Evolutionary conservation across 2,329 filamentous ascomycete species (phyloP).

Genomic region (Botryosphaeria dothidea): DNA sequence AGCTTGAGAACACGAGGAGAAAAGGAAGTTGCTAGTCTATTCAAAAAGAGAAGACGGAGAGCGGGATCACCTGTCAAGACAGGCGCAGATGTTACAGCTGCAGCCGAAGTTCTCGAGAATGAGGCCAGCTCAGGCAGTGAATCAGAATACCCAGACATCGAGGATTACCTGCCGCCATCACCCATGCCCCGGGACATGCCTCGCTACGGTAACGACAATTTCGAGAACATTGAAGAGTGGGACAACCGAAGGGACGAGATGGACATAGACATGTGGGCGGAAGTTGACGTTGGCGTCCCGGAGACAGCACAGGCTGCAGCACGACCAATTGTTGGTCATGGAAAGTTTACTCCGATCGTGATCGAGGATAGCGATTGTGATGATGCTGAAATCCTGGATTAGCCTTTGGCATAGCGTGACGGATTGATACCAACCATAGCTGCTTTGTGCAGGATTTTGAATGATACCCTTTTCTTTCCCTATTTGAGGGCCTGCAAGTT

Average conservation of each 20-base stretch:
- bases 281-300: background rate
- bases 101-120: background rate
- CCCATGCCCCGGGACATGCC: background rate
- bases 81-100: conserved; percentile 11
- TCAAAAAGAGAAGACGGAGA: conserved; percentile 52
- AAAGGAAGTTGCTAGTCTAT: conserved; percentile 68
- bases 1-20: conserved; percentile 70
- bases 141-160: background rate
- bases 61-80: conserved; percentile 23
- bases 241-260: background rate
- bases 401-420: background rate
- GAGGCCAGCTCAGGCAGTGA: background rate
- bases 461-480: background rate
- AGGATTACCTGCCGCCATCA: background rate
- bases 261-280: background rate
- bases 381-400: conserved; percentile 23
- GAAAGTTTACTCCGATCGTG: conserved; percentile 29
- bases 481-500: background rate
- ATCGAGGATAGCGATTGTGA: conserved; percentile 49
- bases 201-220: background rate
- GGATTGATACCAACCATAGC: background rate
- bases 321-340: no score
- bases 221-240: conserved; percentile 1
- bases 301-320: background rate
- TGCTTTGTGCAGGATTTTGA: background rate